phyloP scores from a whole-genome alignment of 2,329 filamentous ascomycete genomes.

The Pseudogymnoascus sp. region DNA sequence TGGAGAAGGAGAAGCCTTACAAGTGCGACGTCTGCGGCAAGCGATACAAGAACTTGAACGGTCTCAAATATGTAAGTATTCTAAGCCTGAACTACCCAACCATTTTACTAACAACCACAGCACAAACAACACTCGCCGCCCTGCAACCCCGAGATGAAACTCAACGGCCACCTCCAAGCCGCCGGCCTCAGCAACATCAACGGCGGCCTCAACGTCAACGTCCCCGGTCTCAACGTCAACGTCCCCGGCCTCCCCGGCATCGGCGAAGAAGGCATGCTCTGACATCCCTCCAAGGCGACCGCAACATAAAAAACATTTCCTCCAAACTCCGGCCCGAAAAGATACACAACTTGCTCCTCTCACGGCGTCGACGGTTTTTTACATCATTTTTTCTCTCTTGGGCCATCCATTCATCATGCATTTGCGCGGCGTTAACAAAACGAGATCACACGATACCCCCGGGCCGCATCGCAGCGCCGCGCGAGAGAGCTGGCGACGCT shows the following conservation, averaged over 20 bases:
- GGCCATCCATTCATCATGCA: not conserved
- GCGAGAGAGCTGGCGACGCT: conserved; percentile 1
- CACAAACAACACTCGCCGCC: conserved; percentile 76
- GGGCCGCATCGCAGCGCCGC: not conserved
- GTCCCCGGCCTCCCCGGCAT: conserved; percentile 44
- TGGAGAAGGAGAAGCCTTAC: conserved; percentile 99
- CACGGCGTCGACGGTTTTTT: not conserved
- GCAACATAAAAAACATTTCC: not conserved
- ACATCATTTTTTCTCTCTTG: not conserved
- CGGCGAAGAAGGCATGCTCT: conserved; percentile 42
- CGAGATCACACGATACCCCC: conserved; percentile 4
- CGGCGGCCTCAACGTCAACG: conserved; percentile 23
- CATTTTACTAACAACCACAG: conserved; percentile 35
- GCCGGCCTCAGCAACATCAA: conserved; percentile 30
- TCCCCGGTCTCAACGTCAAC: conserved; percentile 34
- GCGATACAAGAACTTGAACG: conserved; percentile 98
- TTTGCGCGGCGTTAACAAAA: conserved; percentile 6
- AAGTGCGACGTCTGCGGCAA: conserved; percentile 96
- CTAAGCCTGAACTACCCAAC: too few species aligned
- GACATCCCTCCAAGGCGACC: conserved; percentile 6
- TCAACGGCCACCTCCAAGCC: conserved; percentile 28
- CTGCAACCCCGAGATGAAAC: conserved; percentile 75
- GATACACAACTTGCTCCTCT: not conserved
- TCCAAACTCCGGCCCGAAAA: not conserved
- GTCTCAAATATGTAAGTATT: conserved; percentile 76